Evolutionary conservation across 2,329 filamentous ascomycete species (phyloP).

Genomic region (Neonectria faginata): DNA sequence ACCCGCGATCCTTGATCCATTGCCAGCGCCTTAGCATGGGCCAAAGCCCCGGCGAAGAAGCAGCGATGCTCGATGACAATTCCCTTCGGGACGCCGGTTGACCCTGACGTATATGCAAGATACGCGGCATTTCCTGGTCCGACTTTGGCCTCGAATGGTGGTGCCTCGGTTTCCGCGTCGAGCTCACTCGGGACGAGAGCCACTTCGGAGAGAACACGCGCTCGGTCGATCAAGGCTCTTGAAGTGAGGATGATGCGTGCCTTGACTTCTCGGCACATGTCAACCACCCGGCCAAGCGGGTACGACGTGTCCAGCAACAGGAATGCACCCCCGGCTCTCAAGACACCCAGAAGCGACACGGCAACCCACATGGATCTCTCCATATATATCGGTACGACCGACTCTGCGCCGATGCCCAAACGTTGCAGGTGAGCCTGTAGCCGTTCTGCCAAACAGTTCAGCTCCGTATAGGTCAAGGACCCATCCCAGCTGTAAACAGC

Average conservation of each 20-base stretch:
- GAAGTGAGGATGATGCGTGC: neutral
- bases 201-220: neutral
- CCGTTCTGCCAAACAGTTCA: neutral
- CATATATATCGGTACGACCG: neutral
- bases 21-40: slow-evolving; percentile 13
- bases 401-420: neutral
- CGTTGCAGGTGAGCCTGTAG: neutral
- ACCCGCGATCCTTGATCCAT: slow-evolving; percentile 12
- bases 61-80: slow-evolving; percentile 23
- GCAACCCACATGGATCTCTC: neutral
- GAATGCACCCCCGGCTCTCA: neutral
- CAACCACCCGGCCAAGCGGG: neutral
- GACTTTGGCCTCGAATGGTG: neutral
- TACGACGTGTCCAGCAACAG: neutral
- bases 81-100: slow-evolving; percentile 34
- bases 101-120: slow-evolving; percentile 33
- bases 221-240: neutral
- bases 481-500: neutral
- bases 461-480: neutral
- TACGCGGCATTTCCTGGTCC: slow-evolving; percentile 10
- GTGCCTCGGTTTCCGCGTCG: neutral
- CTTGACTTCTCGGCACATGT: neutral
- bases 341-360: neutral
- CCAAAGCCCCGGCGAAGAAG: slow-evolving; percentile 14
- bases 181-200: neutral